Evolutionary conservation across 805 yeast species (phyloP), one percentile per base, ranked within the genome.

Genomic region (Wickerhamomyces bovis): DNA sequence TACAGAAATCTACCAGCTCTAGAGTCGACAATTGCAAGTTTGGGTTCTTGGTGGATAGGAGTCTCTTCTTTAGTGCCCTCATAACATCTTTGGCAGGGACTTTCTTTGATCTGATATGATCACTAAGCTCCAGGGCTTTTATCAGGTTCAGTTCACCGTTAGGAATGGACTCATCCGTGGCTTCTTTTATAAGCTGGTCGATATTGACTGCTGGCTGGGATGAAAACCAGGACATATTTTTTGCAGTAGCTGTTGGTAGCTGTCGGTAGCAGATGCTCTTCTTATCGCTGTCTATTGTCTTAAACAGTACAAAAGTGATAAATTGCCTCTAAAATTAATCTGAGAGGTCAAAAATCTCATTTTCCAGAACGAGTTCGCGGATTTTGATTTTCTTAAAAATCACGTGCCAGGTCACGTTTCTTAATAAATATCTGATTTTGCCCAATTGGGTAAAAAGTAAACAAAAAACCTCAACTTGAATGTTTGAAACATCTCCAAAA

Each of bases 151-250:
- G 73, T 58, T 90, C 97, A 2, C 97, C 97, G 59, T 84, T 80
- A 6, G 97, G 97, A 41, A 90, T 84, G n/a, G 86, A 71, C 63
- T 89, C 96, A 35, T 90, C 83, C 1, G 97, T 88, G 16, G 96
- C 95, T 52, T 76, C 78, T 45, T 75, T 78, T 35, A 90, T 80
- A 54, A 83, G 78, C 42, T 70, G 73, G 54, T 85, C 94, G 8
- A 56, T 47, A 8, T 45, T 38, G 6, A 48, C 44, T 0, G 51
- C 16, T 1, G 40, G 13, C 4, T 42, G 44, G 8, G 61, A 50
- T 1, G 54, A 44, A 42, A 60, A 60, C 64, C 64, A 60, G 21
- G 64, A 55, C 64, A 60, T 60, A n/a, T 15, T n/a, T n/a, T n/a
- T n/a, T n/a, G n/a, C n/a, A n/a, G n/a, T n/a, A n/a, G n/a, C n/a